Evolutionary conservation across 1,284 basidiomycete genomes (phyloP).

Genomic region (Ceratobasidium sp.): DNA sequence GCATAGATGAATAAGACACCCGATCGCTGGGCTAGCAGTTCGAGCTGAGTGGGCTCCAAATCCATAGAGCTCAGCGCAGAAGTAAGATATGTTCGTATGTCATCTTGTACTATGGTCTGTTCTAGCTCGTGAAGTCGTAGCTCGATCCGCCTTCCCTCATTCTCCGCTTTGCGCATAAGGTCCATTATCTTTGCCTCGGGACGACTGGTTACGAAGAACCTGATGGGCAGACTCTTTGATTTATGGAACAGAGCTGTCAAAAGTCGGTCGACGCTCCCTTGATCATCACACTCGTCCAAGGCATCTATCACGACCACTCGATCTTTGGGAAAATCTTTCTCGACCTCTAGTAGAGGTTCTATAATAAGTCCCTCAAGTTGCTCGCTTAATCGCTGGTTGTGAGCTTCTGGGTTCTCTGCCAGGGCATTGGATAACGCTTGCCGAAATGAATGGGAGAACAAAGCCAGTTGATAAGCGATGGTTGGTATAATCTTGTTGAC

Average conservation of each 20-base stretch:
- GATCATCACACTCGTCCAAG: not conserved
- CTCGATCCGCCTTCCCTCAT: not conserved
- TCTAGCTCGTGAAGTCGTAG: not conserved
- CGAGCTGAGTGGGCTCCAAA: not conserved
- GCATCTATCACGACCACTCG: conserved; percentile 15
- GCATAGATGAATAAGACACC: not conserved
- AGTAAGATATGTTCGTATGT: not conserved
- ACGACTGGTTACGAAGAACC: conserved; percentile 9
- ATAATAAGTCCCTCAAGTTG: not conserved
- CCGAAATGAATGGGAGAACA: not conserved
- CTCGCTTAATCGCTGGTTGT: not conserved
- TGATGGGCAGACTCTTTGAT: not conserved
- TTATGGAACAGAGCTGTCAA: not conserved
- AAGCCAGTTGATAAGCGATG: not conserved
- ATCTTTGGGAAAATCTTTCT: not conserved
- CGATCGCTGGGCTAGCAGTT: not conserved
- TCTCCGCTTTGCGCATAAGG: not conserved
- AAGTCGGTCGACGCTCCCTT: not conserved
- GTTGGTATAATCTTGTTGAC: not conserved
- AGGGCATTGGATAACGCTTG: not conserved
- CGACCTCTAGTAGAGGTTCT: not conserved
- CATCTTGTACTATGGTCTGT: not conserved
- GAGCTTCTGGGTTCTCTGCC: not conserved
- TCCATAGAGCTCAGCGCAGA: not conserved
- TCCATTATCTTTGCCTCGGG: not conserved